Evolutionary conservation across 2,329 filamentous ascomycete genomes (phyloP).

Genomic region (Colletotrichum liaoningense): DNA sequence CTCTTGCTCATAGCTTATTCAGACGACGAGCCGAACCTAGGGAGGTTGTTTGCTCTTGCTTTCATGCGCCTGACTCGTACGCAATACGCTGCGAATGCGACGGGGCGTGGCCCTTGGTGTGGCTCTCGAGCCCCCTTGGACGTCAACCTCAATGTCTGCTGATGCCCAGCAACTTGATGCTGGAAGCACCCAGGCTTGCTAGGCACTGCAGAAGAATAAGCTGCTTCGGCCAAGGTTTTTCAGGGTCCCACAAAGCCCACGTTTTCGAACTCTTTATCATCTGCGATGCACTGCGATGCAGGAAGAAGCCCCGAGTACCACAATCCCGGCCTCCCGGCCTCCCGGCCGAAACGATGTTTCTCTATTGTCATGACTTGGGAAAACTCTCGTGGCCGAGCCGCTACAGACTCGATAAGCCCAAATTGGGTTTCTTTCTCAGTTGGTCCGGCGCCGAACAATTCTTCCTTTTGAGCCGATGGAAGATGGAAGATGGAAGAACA

Average conservation of each 20-base stretch:
- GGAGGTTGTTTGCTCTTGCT: constrained; percentile 2
- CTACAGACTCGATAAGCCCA: neutral
- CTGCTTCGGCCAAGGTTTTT: constrained; percentile 1
- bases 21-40: constrained; percentile 16
- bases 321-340: neutral
- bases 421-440: neutral
- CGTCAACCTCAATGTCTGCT: neutral
- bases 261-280: neutral
- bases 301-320: neutral
- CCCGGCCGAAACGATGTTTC: constrained; percentile 8
- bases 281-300: constrained; percentile 2
- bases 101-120: neutral
- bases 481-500: neutral
- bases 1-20: constrained; percentile 19
- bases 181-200: neutral
- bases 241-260: constrained; percentile 17
- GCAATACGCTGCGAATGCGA: neutral
- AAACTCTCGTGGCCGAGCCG: neutral
- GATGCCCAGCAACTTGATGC: constrained; percentile 8
- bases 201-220: constrained; percentile 2
- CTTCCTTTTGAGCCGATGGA: neutral
- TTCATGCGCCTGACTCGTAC: constrained; percentile 21
- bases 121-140: constrained; percentile 17
- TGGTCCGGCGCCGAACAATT: neutral
- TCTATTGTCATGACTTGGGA: neutral